Base-by-base conservation (phyloP, 2,329 filamentous ascomycete genomes). In the Fusarium anguioides region DNA sequence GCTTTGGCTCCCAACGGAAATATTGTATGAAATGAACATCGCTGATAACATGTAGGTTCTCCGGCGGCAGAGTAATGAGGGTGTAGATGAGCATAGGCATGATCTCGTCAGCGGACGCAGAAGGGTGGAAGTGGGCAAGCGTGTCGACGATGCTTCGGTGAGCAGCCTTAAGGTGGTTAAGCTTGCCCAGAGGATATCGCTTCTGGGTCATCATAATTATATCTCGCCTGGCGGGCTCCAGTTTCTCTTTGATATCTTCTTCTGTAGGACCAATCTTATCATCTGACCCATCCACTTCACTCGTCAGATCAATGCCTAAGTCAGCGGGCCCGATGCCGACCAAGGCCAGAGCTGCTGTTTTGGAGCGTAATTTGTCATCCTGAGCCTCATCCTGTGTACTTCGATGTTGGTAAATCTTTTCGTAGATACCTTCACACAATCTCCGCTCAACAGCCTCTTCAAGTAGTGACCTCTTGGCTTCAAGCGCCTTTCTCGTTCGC, bases 131-230 rank as follows among this genome's bases (percentile, higher is more conserved):
- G 70, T 88, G 84, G 6, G 87, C 84, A 46, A 90, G 78, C 2
- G 94, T 94, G 76, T 98, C 95, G 46, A 99, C 96, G 66, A 99
- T 98, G 67, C 90, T 91, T 81, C 96, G 96, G 78, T 98, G 96
- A 5, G 93, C 92, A 36, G 90, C 89, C 68, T 94, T 97, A 55
- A 99, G 84, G 73, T 94, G 90, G 73, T 94, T 92, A 39, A 98
- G 85, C 80, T 99, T 99, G 18, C 94, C 96, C 3, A 97, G 82
- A 1, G 96, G 96, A 75, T 94, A 97, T 68, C 90, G 90, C 68
- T 93, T 91, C 59, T 94, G 87, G 74, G 93, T 90, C 95, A 99
- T 98, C 62, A 87, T 86, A 42, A 88, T 83, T 46, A 99, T 81
- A 60, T 92, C 90, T 50, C 72, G 70, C 63, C 90, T 84, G 4